These are phyloP conservation scores for Claviceps humidiphila DNA, from an alignment of 2,329 filamentous ascomycete genomes.

Conservation along the genomic window DNA sequence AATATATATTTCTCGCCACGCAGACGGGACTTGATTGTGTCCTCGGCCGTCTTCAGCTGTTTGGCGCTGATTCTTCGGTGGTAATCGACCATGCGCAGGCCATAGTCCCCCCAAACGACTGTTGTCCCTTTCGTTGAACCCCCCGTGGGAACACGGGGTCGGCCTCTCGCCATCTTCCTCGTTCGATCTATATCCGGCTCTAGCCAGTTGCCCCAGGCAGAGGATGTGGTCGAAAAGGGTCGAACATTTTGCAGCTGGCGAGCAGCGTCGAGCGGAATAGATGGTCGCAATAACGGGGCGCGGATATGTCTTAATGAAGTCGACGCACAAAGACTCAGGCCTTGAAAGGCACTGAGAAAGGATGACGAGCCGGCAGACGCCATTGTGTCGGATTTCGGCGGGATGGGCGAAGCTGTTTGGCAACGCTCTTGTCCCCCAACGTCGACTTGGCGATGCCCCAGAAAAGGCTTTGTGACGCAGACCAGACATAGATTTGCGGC, in stretches of 20 bases:
- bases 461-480: neutral
- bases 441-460: neutral
- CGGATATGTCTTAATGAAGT: slow-evolving; percentile 26
- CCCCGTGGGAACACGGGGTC: slow-evolving; percentile 76
- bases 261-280: slow-evolving; percentile 16
- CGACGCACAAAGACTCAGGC: slow-evolving; percentile 31
- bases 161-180: slow-evolving; percentile 83
- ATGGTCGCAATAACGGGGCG: slow-evolving; percentile 18
- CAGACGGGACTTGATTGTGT: slow-evolving; percentile 79
- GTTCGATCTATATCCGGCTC: slow-evolving; percentile 63
- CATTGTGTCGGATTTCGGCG: slow-evolving; percentile 24
- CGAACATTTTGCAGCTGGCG: slow-evolving; percentile 36
- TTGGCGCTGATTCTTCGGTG: slow-evolving; percentile 79
- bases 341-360: slow-evolving; percentile 37
- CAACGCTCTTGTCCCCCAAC: neutral
- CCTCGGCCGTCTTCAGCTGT: slow-evolving; percentile 81
- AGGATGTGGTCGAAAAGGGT: slow-evolving; percentile 59
- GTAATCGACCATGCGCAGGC: slow-evolving; percentile 84
- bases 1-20: slow-evolving; percentile 85
- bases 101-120: slow-evolving; percentile 92
- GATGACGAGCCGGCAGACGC: slow-evolving; percentile 29
- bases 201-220: slow-evolving; percentile 60
- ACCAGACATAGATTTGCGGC: slow-evolving; percentile 6
- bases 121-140: slow-evolving; percentile 88
- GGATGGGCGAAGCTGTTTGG: neutral